A percentile compares a stretch with the other conserved stretches of the same genome.
phyloP scores from a whole-genome alignment of 805 yeast species.

The Starmerella powellii region DNA sequence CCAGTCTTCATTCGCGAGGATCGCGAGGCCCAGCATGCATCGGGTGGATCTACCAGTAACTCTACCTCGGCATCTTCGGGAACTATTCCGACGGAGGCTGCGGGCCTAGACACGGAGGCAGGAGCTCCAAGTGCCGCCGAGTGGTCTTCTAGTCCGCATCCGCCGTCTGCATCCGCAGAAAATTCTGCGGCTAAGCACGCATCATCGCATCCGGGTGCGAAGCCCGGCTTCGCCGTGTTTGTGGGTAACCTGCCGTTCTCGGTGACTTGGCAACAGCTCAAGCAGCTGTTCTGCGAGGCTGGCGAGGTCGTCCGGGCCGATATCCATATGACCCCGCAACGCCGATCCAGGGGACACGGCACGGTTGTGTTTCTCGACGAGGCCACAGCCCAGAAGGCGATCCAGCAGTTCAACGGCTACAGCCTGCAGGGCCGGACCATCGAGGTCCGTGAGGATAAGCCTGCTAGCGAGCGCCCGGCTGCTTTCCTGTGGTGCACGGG shows the following conservation, averaged over 20 bases:
- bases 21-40: constrained; percentile 50
- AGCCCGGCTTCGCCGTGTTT: constrained; percentile 36
- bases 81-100: no score
- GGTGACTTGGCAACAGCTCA: constrained; percentile 71
- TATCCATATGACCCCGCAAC: constrained; percentile 50
- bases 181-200: background rate
- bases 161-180: background rate
- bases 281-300: constrained; percentile 66
- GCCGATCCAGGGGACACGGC: constrained; percentile 79
- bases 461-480: constrained; percentile 23
- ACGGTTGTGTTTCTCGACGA: constrained; percentile 56
- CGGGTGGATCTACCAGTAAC: background rate
- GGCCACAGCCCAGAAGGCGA: constrained; percentile 62
- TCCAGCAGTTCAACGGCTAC: constrained; percentile 54
- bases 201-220: constrained; percentile 16
- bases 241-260: constrained; percentile 74
- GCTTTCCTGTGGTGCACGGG: constrained; percentile 59
- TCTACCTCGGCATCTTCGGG: background rate
- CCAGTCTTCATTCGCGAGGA: constrained; percentile 74
- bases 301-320: constrained; percentile 80
- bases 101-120: no score
- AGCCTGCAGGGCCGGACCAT: constrained; percentile 64
- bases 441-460: constrained; percentile 67
- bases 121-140: no score
- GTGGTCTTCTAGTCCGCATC: background rate